Evolutionary conservation across 2,329 filamentous ascomycete species (phyloP), one percentile per base, ranked within the genome.

Genomic region (Exophiala lecanii-corni): DNA sequence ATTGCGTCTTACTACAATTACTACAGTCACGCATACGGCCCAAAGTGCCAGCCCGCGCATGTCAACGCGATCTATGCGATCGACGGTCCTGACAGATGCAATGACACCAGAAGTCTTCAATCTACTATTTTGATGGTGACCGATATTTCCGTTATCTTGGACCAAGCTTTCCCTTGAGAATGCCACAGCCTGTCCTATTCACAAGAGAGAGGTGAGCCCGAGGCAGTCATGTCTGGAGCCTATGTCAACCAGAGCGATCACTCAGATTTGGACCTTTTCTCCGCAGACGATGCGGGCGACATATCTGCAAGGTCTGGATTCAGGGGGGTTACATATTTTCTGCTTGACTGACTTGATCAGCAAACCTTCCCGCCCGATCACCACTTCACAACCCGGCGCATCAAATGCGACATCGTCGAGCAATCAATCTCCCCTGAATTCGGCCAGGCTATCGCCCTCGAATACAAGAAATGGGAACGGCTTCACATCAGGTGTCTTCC

Each of bases 191-290:
- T 15, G 16, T 17, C n/a, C 16, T 7, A 9, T 12, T 12, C n/a
- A 2, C 9, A 7, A 9, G 7, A n/a, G 18, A 26, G 10, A 9
- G 31, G 28, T 20, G 15, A 9, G 23, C 17, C 23, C 3, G 16
- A 13, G 3, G 13, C 36, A 26, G 12, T 28, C 20, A 48, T 48
- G 41, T 36, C 41, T n/a, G 13, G 21, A 17, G 32, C 35, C 15
- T 15, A 13, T 7, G 12, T 15, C 35, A 34, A 36, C 4, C 15
- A 42, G 3, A 36, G 32, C 13, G 32, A 25, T 30, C 36, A 41
- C 16, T 38, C 46, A 17, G 41, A 50, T 28, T 41, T 46, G 35
- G 47, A 49, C 9, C 26, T 50, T 13, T 36, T 50, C 17, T 26
- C 43, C 16, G 34, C 43, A 13, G 50, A 53, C 20, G 41, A 48